A percentile compares a stretch with the other conserved stretches of the same genome.
phyloP scores from a whole-genome alignment of 495 filamentous ascomycete genomes.

The Penicillium simplicissimum region DNA sequence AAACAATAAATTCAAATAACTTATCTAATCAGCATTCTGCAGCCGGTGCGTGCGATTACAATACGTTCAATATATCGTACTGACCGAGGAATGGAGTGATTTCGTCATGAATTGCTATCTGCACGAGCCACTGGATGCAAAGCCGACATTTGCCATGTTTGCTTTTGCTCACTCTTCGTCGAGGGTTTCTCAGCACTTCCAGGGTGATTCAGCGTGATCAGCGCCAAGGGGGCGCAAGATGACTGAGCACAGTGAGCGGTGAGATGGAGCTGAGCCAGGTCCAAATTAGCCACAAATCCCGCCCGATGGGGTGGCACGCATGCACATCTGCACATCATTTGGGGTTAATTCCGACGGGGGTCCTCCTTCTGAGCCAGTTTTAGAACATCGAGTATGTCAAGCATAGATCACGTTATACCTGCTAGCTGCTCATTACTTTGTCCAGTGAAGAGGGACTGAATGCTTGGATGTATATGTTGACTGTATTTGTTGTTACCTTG shows the following conservation, averaged over 20 bases:
- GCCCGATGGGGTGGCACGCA: background rate
- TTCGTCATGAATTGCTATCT: background rate
- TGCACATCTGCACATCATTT: constrained; percentile 15
- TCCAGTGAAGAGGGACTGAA: no score
- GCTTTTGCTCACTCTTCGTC: constrained; percentile 9
- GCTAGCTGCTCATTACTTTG: no score
- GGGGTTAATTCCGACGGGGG: constrained; percentile 1
- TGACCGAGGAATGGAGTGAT: background rate
- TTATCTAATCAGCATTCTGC: background rate
- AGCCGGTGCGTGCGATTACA: background rate
- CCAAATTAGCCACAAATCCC: constrained; percentile 18
- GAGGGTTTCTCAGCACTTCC: constrained; percentile 4
- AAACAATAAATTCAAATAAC: background rate
- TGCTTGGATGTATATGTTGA: no score
- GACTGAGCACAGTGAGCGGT: constrained; percentile 2
- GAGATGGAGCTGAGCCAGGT: constrained; percentile 4
- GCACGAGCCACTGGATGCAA: constrained; percentile 2
- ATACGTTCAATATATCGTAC: background rate
- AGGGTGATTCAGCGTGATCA: constrained; percentile 29
- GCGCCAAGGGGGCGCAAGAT: constrained; percentile 16
- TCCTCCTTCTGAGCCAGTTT: background rate
- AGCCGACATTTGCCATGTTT: constrained; percentile 15
- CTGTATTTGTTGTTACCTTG: no score
- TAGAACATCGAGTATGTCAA: background rate
- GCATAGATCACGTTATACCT: no score